Base-by-base conservation (phyloP, 495 filamentous ascomycete genomes). In the Podospora conica region DNA sequence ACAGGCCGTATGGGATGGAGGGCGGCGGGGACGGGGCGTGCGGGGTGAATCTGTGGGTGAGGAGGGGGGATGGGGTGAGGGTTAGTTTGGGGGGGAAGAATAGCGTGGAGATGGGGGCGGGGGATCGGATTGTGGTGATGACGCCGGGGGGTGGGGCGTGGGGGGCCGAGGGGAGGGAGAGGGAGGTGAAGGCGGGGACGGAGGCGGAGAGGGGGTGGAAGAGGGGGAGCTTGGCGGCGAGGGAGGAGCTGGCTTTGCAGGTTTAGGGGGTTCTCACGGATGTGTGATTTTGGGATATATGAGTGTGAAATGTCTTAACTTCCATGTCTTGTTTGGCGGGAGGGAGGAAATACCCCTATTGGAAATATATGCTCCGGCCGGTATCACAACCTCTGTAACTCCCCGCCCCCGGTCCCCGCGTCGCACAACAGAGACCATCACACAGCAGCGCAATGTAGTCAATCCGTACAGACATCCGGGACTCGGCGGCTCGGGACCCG, bases 41-140 rank as follows among this genome's bases (percentile, higher is more conserved):
- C 48, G 95, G 94, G 0, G 69, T 93, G 65, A 98, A 98, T 69
- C 77, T 92, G 67, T 97, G 95, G 95, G 85, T 96, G 23, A 77
- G 92, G 15, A 88, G 83, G 70, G 85, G 90, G 65, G 75, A 78
- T 71, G 83, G 78, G 73, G 71, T 76, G 22, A 78, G 77, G 68
- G 78, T 53, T 56, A 69, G 67, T 28, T 21, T 55, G 61, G 28
- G 23, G 63, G 59, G 60, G 70, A 69, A 27, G 67, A 56, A 53
- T 72, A 72, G 55, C 71, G 71, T 56, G 74, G 71, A 56, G 73
- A 60, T 69, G 74, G 66, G 61, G 72, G 69, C 28, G 68, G 94
- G 95, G 23, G 95, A 98, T 75, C 84, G 93, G 9, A 92, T 98
- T 68, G 89, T 98, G 64, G 64, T 90, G 24, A 78, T 76, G 59